phyloP scores from a whole-genome alignment of 2,329 filamentous ascomycete species.

The Fonsecaea multimorphosa region DNA sequence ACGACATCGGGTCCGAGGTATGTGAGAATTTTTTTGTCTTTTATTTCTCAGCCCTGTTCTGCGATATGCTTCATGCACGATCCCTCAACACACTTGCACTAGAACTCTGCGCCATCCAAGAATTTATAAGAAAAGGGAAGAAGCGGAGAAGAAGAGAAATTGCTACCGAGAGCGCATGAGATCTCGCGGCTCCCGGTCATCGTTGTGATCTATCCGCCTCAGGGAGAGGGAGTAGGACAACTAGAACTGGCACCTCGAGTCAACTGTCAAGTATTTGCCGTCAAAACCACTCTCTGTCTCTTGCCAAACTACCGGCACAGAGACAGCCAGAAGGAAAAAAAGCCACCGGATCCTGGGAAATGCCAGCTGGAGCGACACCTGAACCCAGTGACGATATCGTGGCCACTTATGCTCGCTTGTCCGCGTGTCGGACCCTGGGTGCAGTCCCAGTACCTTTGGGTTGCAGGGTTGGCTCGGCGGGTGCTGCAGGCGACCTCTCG shows the following conservation, averaged over 20 bases:
- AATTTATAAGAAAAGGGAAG: not conserved
- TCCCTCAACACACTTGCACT: not conserved
- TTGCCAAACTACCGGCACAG: not conserved
- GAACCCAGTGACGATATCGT: slow-evolving; percentile 8
- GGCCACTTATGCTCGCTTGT: slow-evolving; percentile 26
- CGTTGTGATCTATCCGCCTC: not conserved
- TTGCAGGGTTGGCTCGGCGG: not conserved
- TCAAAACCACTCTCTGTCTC: not conserved
- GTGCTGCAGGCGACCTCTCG: not conserved
- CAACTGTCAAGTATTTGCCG: slow-evolving; percentile 15
- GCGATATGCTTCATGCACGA: not conserved
- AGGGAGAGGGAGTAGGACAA: not conserved
- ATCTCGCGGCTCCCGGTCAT: not conserved
- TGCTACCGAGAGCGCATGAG: not conserved
- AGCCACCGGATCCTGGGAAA: not conserved
- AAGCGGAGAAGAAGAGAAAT: not conserved
- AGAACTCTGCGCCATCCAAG: not conserved
- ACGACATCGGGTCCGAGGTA: slow-evolving; percentile 29
- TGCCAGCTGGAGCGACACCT: not conserved
- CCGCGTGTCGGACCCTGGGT: slow-evolving; percentile 19
- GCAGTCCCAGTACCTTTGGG: slow-evolving; percentile 15
- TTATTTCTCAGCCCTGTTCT: slow-evolving; percentile 5
- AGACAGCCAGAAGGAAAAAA: not conserved
- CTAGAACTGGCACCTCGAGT: slow-evolving; percentile 7
- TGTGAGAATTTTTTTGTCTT: slow-evolving; percentile 13